A percentile compares a stretch with the other conserved stretches of the same genome.
Conservation (phyloP, 2,329 filamentous ascomycete genomes). For the Alternaria sp. region DNA sequence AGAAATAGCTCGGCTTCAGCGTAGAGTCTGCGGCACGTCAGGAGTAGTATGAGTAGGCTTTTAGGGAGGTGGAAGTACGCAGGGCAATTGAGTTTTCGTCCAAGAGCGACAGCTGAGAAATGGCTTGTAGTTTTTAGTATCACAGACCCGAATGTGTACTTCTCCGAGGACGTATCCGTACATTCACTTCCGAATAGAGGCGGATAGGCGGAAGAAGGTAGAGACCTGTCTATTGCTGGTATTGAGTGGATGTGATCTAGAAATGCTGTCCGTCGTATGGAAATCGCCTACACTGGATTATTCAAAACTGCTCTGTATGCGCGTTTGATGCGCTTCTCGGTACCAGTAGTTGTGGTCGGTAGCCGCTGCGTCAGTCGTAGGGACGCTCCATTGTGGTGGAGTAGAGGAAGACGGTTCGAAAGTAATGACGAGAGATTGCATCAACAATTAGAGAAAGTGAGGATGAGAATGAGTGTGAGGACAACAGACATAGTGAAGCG, state of each 20-base stretch:
- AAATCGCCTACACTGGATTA: neutral
- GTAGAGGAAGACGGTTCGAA: neutral
- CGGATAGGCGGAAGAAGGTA: slow-evolving; percentile 7
- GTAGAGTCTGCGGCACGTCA: slow-evolving; percentile 4
- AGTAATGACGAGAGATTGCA: neutral
- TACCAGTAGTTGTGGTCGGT: neutral
- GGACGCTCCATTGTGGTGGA: neutral
- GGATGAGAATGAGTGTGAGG: neutral
- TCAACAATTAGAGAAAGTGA: neutral
- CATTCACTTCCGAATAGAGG: slow-evolving; percentile 5
- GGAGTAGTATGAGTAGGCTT: slow-evolving; percentile 3
- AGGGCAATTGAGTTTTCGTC: slow-evolving; percentile 5
- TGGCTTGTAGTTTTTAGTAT: neutral
- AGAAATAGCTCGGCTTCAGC: neutral
- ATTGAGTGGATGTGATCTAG: slow-evolving; percentile 1
- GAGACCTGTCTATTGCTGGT: slow-evolving; percentile 1
- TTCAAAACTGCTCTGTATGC: neutral
- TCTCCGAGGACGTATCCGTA: slow-evolving; percentile 9
- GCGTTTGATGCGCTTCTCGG: neutral
- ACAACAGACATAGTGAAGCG: neutral
- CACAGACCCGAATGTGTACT: slow-evolving; percentile 9
- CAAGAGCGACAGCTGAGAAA: slow-evolving; percentile 8
- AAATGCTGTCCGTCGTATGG: neutral
- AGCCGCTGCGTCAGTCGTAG: neutral
- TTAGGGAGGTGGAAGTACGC: slow-evolving; percentile 13